Evolutionary conservation across 331 rosid species (phyloP), one percentile per base, ranked within the genome.

Genomic region (Malus hybrid): DNA sequence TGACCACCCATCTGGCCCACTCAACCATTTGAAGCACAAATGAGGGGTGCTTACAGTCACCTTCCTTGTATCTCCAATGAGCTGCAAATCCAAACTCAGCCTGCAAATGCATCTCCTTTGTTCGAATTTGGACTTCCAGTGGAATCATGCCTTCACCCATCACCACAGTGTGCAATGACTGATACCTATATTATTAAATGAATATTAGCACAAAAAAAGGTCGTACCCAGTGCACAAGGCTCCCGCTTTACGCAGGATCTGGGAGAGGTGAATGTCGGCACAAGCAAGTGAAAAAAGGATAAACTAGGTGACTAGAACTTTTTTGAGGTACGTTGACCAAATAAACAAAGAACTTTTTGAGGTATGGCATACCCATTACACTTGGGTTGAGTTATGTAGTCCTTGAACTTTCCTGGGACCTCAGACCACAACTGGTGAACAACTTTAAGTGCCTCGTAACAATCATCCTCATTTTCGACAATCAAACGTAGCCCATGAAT

Each of bases 21-120:
- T 95, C 97, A 6, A 95, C 91, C 97, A 90, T 92, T 90, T 92
- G 97, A 72, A 95, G 96, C 75, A 92, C 97, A 77, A 90, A 90
- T 1, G 93, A 86, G 56, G 97, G 81, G 73, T 83, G 93, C 78
- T 86, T 88, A 72, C 97, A 76, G 65, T 95, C 93, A 54, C 96
- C 97, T 85, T 95, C 99, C 84, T 95, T 95, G 73, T 95, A 95
- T 69, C 99, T 89, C 99, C 99, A 95, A 81, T 95, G 99, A 52
- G 99, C 97, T 46, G 97, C 99, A 76, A 95, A 85, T 78, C 99
- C 99, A 80, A 84, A 92, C 76, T 95, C 99, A 1, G 99, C 97
- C 80, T 90, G 97, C 84, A 92, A 84, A 83, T 95, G 96, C 99
- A 95, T 95, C 71, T 88, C 96, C 81, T 85, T 90, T 0, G 99